Base-by-base conservation (phyloP, 257 asterid species). In the Lycium ferocissimum region DNA sequence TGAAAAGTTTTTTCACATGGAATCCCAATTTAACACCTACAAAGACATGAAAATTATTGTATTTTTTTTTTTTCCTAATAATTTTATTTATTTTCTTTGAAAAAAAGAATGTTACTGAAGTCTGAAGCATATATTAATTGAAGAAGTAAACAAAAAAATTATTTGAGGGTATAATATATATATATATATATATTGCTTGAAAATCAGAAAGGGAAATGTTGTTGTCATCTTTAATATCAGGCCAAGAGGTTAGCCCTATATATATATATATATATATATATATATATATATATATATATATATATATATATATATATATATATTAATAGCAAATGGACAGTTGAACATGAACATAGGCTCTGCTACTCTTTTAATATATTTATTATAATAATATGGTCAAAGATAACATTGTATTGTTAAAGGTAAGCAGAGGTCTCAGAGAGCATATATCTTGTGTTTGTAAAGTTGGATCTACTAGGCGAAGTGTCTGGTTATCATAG, bases 401-500 rank as follows among this genome's bases (percentile, higher is more conserved):
- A 26, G 33, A 26, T 1, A n/a, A n/a, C n/a, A 26, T 26, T 26
- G 33, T 56, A 9, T 22, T 22, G 35, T 35, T 22, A 3, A 79
- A 40, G 53, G 85, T 75, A 61, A 69, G 38, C 14, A 17, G 58
- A 40, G 87, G 86, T 33, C 81, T 3, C 10, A 72, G 61, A 53
- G 91, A 89, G 82, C 87, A 85, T 38, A 6, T 69, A 72, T 82
- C 37, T 2, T 76, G 72, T 75, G 7, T 22, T 35, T 67, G 49
- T 8, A 87, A 18, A 18, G 80, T 17, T 20, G 80, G 59, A 86
- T 86, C 85, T 20, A 67, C 57, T 6, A 88, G 81, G 47, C 33
- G 88, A 63, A 88, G 84, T 54, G 89, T 87, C 35, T 82, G 17
- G 83, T 84, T 84, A 10, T 20, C 1, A 47, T 88, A 88, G 78